Evolutionary conservation across 768 basidiomycete species (phyloP).

Genomic region (Hypholoma sublateritium): DNA sequence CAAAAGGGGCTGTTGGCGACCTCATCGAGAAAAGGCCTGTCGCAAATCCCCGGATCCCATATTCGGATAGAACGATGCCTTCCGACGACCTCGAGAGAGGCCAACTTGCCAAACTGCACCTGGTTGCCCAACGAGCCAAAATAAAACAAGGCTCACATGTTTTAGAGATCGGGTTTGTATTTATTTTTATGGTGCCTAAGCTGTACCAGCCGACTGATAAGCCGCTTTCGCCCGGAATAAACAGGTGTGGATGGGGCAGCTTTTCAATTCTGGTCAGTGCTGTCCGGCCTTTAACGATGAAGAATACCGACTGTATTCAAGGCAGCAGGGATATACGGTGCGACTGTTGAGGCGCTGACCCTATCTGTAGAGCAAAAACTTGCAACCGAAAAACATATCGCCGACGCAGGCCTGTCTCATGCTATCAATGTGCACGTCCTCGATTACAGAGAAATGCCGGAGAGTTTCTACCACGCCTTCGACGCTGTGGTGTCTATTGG

Average conservation of each 20-base stretch:
- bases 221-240: not conserved
- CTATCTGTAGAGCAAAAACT: conserved; percentile 11
- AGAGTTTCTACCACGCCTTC: conserved; percentile 11
- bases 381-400: conserved; percentile 7
- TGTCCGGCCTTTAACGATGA: not conserved
- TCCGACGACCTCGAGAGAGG: conserved; percentile 12
- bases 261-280: conserved; percentile 9
- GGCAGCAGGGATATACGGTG: conserved; percentile 10
- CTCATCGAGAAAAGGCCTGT: conserved; percentile 7
- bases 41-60: conserved; percentile 3
- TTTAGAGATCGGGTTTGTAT: conserved; percentile 10
- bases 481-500: conserved; percentile 13
- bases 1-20: conserved; percentile 8
- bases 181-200: not conserved
- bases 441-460: conserved; percentile 12
- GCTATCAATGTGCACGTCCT: conserved; percentile 12
- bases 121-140: conserved; percentile 8
- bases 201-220: not conserved
- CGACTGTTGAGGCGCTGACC: conserved; percentile 11
- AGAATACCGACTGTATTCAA: not conserved
- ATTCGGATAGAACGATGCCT: conserved; percentile 1
- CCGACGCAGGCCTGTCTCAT: conserved; percentile 11
- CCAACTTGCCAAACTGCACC: conserved; percentile 13
- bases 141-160: conserved; percentile 9
- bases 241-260: conserved; percentile 15